Percentiles rank a stretch among this genome's conserved stretches.
Evolutionary conservation across 495 filamentous ascomycete genomes (phyloP).

Genomic region (Achaetomiella virescens): DNA sequence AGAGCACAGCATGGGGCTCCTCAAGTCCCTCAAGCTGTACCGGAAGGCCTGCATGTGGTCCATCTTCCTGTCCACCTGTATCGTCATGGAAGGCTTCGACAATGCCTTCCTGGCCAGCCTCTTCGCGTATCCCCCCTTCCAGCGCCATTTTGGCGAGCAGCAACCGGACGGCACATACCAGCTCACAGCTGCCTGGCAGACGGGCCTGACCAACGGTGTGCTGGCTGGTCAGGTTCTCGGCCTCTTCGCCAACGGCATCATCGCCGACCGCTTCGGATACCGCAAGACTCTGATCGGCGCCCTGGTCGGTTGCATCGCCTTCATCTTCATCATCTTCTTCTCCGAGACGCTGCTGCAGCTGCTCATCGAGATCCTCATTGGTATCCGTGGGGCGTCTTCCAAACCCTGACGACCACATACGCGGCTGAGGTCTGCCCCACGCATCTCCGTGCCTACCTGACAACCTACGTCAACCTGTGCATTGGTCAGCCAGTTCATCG

Average conservation of each 20-base stretch:
- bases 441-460: conserved; percentile 53
- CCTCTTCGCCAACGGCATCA: conserved; percentile 17
- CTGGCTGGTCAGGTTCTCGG: conserved; percentile 18
- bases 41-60: conserved; percentile 19
- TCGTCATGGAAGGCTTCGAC: conserved; percentile 34
- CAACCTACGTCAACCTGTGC: conserved; percentile 63
- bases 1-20: conserved; percentile 17
- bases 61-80: conserved; percentile 26
- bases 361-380: conserved; percentile 60
- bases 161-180: conserved; percentile 47
- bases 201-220: conserved; percentile 8
- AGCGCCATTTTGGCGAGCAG: conserved; percentile 50
- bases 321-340: conserved; percentile 60
- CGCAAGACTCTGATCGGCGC: conserved; percentile 35
- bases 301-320: conserved; percentile 48
- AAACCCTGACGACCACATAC: conserved; percentile 47
- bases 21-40: conserved; percentile 18
- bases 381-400: conserved; percentile 64
- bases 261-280: conserved; percentile 5
- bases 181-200: conserved; percentile 28
- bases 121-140: conserved; percentile 42
- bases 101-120: conserved; percentile 39
- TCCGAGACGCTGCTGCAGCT: conserved; percentile 55
- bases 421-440: conserved; percentile 56
- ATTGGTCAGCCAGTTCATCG: conserved; percentile 63